Evolutionary conservation across 176 grass and related monocot species (phyloP), one percentile per base, ranked within the genome.

Genomic region (Rhynchospora breviuscula): DNA sequence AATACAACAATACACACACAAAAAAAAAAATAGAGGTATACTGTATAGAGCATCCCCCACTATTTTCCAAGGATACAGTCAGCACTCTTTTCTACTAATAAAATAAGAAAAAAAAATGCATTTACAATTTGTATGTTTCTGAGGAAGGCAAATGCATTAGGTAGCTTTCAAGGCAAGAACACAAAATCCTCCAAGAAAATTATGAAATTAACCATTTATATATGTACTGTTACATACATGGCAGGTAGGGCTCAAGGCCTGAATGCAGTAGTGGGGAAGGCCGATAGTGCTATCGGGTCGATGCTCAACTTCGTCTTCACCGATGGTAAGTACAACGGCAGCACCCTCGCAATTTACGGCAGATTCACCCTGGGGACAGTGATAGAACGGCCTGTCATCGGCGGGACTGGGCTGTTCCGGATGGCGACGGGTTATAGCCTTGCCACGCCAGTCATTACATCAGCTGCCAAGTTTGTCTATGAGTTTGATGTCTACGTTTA

Each of bases 221-320:
- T 40, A 40, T 40, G 35, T 40, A 40, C 35, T 40, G 35, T 40
- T 40, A 40, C 35, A 40, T 40, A 4, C 1, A 40, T 4, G 35
- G 35, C 23, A 79, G 54, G 54, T 57, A 58, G 52, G 12, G 54
- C 17, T 59, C 54, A 57, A 23, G 48, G 54, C 10, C 10, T 79
- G 2, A 8, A 25, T 17, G 21, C 13, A 40, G 76, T 52, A 59
- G 13, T 15, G 9, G 54, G 48, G 48, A 59, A 18, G 31, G 21
- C 14, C 7, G 52, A 59, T 10, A 26, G 54, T 18, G 52, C 52
- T 10, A 6, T 79, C 7, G 13, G 15, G 7, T 59, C 76, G 1
- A 31, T 59, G 26, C 48, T 79, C 19, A 79, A 79, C 76, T 58
- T 79, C 33, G 21, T 79, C 22, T 79, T 79, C 54, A 79, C 52